Base-by-base conservation (phyloP, 2,329 filamentous ascomycete genomes). In the Lachnellula hyalina region DNA sequence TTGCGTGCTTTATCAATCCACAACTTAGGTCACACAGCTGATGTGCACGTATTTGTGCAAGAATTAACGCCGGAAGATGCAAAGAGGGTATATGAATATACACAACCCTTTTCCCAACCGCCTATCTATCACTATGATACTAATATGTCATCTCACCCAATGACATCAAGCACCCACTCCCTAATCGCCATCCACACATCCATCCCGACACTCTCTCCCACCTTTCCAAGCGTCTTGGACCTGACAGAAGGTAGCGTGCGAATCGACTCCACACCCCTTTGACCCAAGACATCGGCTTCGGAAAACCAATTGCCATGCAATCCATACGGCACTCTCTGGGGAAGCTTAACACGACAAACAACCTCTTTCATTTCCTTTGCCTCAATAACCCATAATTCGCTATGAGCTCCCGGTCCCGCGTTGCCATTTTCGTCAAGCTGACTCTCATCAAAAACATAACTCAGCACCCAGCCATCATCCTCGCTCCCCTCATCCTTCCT, bases 371-470 rank as follows among this genome's bases (percentile, higher is more conserved):
- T 89, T 2, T 74, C 74, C 56, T 67, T 77, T 0, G 85, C 85
- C 63, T 89, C 78, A 32, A 89, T 75, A 14, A 89, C 74, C 86
- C 86, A 90, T 0, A 89, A 71, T 67, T 89, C 85, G 34, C 80
- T 84, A 23, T 66, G 72, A 0, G 81, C 74, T 1, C 69, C 68
- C 0, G 73, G 68, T 70, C 0, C 78, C 9, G 62, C 65, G 38
- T 57, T 56, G 0, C 65, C 65, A 25, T 52, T 12, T 2, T 44
- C 49, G 50, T 83, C 74, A 0, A 88, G 71, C 64, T 89, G 84
- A 1, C 75, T 73, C 62, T 89, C 86, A 58, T 89, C 83, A 58
- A 89, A 89, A 1, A 85, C 84, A 60, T 87, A 89, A 46, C 82
- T 84, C 4, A 89, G 71, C 0, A 89, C 71, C 70, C 78, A 89